Evolutionary conservation across 2,329 filamentous ascomycete species (phyloP).

Genomic region (Pseudogymnoascus sp.): DNA sequence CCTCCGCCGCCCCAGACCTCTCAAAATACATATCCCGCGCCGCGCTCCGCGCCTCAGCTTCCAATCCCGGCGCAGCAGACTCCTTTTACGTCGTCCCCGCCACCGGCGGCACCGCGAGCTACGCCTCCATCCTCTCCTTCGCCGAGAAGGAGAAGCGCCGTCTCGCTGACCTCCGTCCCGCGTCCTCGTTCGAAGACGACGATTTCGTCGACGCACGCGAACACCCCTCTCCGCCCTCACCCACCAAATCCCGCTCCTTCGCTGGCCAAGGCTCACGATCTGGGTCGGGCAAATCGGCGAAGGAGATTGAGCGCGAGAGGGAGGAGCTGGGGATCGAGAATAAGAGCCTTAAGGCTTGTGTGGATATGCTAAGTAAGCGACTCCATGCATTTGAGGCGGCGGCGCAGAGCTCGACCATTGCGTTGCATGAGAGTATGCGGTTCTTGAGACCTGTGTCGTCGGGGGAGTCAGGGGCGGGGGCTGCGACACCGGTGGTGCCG

Average conservation of each 20-base stretch:
- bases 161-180: slow-evolving; percentile 23
- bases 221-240: slow-evolving; percentile 31
- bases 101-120: slow-evolving; percentile 83
- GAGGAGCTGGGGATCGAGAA: slow-evolving; percentile 91
- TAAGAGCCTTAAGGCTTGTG: slow-evolving; percentile 69
- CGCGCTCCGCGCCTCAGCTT: slow-evolving; percentile 67
- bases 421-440: slow-evolving; percentile 75
- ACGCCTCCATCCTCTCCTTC: slow-evolving; percentile 76
- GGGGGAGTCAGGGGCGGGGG: slow-evolving; percentile 35
- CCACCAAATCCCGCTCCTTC: slow-evolving; percentile 33
- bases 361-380: slow-evolving; percentile 78
- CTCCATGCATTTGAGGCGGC: slow-evolving; percentile 92
- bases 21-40: slow-evolving; percentile 78
- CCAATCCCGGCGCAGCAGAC: slow-evolving; percentile 43
- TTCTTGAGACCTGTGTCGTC: slow-evolving; percentile 51
- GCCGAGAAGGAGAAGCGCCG: slow-evolving; percentile 59
- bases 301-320: slow-evolving; percentile 49
- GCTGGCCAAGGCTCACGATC: slow-evolving; percentile 26
- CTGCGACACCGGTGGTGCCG: background rate
- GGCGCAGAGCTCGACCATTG: slow-evolving; percentile 77
- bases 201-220: slow-evolving; percentile 37
- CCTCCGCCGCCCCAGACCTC: slow-evolving; percentile 60
- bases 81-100: slow-evolving; percentile 95
- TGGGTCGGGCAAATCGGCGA: slow-evolving; percentile 33
- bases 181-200: background rate